These are phyloP conservation scores for Fusarium napiforme DNA, from an alignment of 2,329 filamentous ascomycete genomes.

Conservation along the genomic window DNA sequence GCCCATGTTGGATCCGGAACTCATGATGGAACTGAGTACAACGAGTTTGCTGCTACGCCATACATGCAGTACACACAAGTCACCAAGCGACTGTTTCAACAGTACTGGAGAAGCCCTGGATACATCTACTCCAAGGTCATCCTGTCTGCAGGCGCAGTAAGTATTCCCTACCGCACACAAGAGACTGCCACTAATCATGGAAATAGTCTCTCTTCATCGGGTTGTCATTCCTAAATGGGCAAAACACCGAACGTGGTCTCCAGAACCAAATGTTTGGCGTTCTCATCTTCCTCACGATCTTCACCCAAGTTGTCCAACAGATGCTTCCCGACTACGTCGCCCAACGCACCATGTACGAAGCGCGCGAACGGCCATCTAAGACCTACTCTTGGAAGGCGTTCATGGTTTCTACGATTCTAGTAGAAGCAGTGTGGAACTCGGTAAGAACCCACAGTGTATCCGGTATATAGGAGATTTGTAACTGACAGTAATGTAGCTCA, in stretches of 20 bases:
- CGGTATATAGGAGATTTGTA: rapidly evolving
- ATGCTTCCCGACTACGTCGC: constrained; percentile 78
- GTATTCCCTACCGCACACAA: constrained; percentile 36
- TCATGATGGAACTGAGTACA: constrained; percentile 22
- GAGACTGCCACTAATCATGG: neutral
- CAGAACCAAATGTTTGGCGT: constrained; percentile 78
- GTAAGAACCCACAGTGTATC: constrained; percentile 51
- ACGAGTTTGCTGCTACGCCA: constrained; percentile 48
- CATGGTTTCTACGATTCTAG: constrained; percentile 68
- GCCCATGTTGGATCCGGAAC: neutral
- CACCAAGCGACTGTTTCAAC: constrained; percentile 50
- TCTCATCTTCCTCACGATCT: constrained; percentile 78
- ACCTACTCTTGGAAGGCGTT: constrained; percentile 76
- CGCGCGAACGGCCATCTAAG: constrained; percentile 73
- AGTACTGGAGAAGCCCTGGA: constrained; percentile 59
- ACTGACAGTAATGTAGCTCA: constrained; percentile 39
- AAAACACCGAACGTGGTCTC: constrained; percentile 70
- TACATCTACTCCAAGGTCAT: constrained; percentile 70
- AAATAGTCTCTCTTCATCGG: constrained; percentile 69
- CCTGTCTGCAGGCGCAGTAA: constrained; percentile 41
- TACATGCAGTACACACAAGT: constrained; percentile 50
- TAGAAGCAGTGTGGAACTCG: constrained; percentile 75
- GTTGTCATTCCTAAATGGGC: constrained; percentile 72
- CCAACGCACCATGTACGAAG: constrained; percentile 76
- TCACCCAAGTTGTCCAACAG: constrained; percentile 72